These are phyloP conservation scores for Dactylellina sp. DNA, from an alignment of 2,329 filamentous ascomycete species.

Conservation along the genomic window DNA sequence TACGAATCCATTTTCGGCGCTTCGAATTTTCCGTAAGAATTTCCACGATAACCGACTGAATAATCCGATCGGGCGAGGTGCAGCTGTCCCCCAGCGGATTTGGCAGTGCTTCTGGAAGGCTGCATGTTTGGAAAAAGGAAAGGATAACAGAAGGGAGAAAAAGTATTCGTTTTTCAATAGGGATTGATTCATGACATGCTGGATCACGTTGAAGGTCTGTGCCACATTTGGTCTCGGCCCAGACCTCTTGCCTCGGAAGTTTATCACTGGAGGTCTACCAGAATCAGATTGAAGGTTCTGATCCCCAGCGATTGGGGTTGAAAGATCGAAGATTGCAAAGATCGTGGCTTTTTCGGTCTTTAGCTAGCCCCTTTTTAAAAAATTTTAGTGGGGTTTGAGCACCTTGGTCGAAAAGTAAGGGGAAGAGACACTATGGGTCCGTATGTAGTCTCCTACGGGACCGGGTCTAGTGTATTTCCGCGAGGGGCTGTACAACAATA, in stretches of 20 bases:
- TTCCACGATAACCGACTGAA: slow-evolving; percentile 57
- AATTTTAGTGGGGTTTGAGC: slow-evolving; percentile 14
- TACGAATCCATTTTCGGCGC: slow-evolving; percentile 55
- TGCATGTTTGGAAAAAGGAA: slow-evolving; percentile 38
- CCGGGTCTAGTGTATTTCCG: too few species aligned
- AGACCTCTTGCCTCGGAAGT: slow-evolving; percentile 16
- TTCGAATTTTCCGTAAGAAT: slow-evolving; percentile 57
- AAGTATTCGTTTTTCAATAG: background rate
- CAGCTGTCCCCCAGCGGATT: slow-evolving; percentile 47
- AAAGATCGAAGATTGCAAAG: slow-evolving; percentile 22
- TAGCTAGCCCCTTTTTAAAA: slow-evolving; percentile 27
- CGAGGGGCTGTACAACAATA: slow-evolving; percentile 29
- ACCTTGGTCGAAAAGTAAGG: slow-evolving; percentile 30
- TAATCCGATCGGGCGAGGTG: slow-evolving; percentile 56
- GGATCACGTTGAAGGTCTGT: slow-evolving; percentile 47
- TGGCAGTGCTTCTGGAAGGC: slow-evolving; percentile 56
- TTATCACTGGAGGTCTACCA: slow-evolving; percentile 12
- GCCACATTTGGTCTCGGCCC: slow-evolving; percentile 33
- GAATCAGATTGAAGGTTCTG: slow-evolving; percentile 13
- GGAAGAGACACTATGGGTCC: slow-evolving; percentile 9
- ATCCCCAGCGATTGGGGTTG: background rate
- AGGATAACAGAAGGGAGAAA: slow-evolving; percentile 2
- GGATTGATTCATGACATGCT: slow-evolving; percentile 8
- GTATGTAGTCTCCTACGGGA: too few species aligned
- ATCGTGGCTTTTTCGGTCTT: slow-evolving; percentile 7